These are phyloP conservation scores for Musa beccarii DNA, from an alignment of 176 grass and related monocot species.

Conservation along the genomic window DNA sequence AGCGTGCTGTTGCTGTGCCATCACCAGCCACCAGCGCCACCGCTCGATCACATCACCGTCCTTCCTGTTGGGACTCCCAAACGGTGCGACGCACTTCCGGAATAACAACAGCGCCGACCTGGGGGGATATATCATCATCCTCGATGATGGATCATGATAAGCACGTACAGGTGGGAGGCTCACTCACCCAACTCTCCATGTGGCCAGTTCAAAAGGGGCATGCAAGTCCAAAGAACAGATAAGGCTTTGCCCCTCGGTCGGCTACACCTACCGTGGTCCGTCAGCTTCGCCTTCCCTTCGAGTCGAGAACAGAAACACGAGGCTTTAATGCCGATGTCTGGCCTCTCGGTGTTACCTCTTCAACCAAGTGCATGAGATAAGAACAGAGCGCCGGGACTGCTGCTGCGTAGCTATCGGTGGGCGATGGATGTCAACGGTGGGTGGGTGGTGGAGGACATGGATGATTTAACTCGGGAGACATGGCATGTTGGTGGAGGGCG, in stretches of 20 bases:
- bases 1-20: no score
- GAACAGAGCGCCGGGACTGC: no score
- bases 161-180: no score
- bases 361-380: no score
- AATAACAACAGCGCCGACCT: no score
- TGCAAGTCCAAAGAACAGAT: background rate
- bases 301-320: background rate
- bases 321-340: background rate
- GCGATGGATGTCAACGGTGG: background rate
- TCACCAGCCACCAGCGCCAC: no score
- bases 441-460: background rate
- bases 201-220: slow-evolving; percentile 2
- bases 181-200: background rate
- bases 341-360: background rate
- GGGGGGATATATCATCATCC: no score
- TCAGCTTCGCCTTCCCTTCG: background rate
- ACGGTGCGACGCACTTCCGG: no score
- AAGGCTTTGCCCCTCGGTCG: background rate
- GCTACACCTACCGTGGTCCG: background rate
- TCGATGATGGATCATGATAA: no score
- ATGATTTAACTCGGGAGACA: background rate
- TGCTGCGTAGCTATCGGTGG: background rate
- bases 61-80: no score
- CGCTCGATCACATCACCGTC: no score
- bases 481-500: slow-evolving; percentile 1